phyloP scores from a whole-genome alignment of 2,329 filamentous ascomycete species.

The Alternaria dauci region DNA sequence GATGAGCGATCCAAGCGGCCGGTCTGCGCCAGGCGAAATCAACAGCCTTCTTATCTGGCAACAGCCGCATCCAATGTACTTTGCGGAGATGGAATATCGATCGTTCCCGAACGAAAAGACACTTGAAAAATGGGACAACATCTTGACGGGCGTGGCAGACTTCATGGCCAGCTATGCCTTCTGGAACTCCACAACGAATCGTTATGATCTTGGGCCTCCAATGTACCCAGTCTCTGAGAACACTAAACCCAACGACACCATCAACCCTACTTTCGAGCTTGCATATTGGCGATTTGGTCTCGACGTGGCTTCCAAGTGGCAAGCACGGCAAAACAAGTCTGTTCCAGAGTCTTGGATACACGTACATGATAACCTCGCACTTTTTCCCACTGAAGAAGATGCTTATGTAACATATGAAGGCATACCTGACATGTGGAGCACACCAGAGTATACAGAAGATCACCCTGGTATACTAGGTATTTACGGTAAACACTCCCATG shows the following conservation, averaged over 20 bases:
- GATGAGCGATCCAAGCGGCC: slow-evolving; percentile 66
- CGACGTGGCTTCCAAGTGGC: slow-evolving; percentile 63
- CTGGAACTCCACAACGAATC: slow-evolving; percentile 60
- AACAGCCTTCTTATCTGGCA: slow-evolving; percentile 70
- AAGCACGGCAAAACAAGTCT: slow-evolving; percentile 55
- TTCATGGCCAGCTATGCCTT: slow-evolving; percentile 69
- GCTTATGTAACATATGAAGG: slow-evolving; percentile 66
- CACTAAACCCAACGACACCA: slow-evolving; percentile 64
- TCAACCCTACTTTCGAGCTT: slow-evolving; percentile 67
- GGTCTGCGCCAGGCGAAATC: slow-evolving; percentile 67
- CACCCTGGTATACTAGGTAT: slow-evolving; percentile 45
- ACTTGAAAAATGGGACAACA: slow-evolving; percentile 61
- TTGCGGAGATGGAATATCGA: slow-evolving; percentile 65
- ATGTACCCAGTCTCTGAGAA: slow-evolving; percentile 65
- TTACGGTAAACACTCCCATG: slow-evolving; percentile 17
- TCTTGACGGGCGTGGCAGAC: slow-evolving; percentile 63
- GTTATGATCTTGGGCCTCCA: slow-evolving; percentile 64
- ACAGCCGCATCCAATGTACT: slow-evolving; percentile 68
- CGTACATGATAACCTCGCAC: slow-evolving; percentile 63
- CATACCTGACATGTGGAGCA: slow-evolving; percentile 49
- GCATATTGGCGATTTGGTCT: slow-evolving; percentile 70
- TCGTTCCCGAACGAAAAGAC: slow-evolving; percentile 55
- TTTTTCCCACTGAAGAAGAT: slow-evolving; percentile 59
- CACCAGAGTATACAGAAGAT: slow-evolving; percentile 38
- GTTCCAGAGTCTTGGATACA: slow-evolving; percentile 58